Base-by-base conservation (phyloP, 495 filamentous ascomycete species). In the Hypomontagnella monticulosa region DNA sequence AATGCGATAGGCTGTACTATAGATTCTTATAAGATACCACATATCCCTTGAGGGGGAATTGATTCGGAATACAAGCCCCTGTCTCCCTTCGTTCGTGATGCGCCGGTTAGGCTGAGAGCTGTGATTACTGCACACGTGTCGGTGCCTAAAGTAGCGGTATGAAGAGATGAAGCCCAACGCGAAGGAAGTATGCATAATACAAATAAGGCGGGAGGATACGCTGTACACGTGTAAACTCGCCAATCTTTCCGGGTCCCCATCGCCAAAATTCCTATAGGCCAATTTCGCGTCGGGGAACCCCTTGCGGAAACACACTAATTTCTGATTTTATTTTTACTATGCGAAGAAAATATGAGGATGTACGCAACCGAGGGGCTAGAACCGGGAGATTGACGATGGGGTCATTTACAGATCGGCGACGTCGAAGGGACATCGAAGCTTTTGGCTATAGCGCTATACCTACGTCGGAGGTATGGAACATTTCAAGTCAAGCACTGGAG, bases 191-290 rank as follows among this genome's bases (percentile, higher is more conserved):
- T 48, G 38, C 44, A 52, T 36, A 27, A 33, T 12, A 11, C 18
- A 52, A 36, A 14, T 20, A 33, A 58, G 53, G 54, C 42, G 61
- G 34, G 20, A 41, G 33, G 20, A 34, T 54, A 27, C 10, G 23
- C 2, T 49, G 59, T 56, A 68, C 65, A 68, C 65, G 65, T 68
- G 65, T 68, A 68, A 68, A 51, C 54, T 63, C 54, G 49, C 65
- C 65, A 68, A 68, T 68, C 54, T 59, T 43, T 56, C 33, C 52
- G 65, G 59, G 36, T 37, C 11, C 11, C 9, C 30, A 4, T 20
- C 8, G 16, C 38, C 18, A 42, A 23, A 9, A 14, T 46, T 54
- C 54, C 61, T 51, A 58, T 65, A 50, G 48, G 57, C 3, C 40
- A 61, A 53, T 61, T 49, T 44, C 18, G 38, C 9, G 4, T 36